Percentiles rank a stretch among this genome's conserved stretches.
These are phyloP conservation scores for Trichoderma harzianum DNA, from an alignment of 2,329 filamentous ascomycete species.

Conservation along the genomic window DNA sequence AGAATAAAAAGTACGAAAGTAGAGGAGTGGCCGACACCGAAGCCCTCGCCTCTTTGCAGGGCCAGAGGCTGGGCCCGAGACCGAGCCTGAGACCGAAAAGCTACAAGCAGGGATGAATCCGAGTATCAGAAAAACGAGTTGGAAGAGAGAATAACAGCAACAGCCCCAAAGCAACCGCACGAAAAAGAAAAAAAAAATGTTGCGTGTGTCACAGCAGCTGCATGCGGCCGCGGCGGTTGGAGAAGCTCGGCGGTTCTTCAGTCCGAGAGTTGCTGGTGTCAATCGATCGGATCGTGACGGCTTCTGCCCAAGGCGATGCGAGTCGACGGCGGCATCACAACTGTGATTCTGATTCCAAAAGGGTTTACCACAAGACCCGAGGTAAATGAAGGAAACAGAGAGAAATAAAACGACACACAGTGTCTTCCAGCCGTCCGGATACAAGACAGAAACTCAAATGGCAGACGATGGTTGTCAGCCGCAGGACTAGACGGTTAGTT, in stretches of 20 bases:
- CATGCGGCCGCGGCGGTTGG: slow-evolving; percentile 6
- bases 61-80: not conserved
- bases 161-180: not conserved
- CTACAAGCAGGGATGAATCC: not conserved
- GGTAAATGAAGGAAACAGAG: not conserved
- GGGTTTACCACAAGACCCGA: not conserved
- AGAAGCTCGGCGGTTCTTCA: not conserved
- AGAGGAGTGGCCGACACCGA: not conserved
- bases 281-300: not conserved
- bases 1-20: not conserved
- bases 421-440: not conserved
- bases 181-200: not conserved
- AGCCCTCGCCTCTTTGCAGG: not conserved
- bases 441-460: not conserved
- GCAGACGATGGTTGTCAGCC: not conserved
- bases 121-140: not conserved
- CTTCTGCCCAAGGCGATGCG: not conserved
- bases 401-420: not conserved
- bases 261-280: not conserved
- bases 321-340: not conserved
- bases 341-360: not conserved
- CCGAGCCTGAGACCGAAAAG: not conserved
- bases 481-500: not conserved
- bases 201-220: slow-evolving; percentile 15
- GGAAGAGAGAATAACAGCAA: not conserved